These are phyloP conservation scores for Solidago caesia DNA, from an alignment of 129 eudicot genomes.

Conservation along the genomic window DNA sequence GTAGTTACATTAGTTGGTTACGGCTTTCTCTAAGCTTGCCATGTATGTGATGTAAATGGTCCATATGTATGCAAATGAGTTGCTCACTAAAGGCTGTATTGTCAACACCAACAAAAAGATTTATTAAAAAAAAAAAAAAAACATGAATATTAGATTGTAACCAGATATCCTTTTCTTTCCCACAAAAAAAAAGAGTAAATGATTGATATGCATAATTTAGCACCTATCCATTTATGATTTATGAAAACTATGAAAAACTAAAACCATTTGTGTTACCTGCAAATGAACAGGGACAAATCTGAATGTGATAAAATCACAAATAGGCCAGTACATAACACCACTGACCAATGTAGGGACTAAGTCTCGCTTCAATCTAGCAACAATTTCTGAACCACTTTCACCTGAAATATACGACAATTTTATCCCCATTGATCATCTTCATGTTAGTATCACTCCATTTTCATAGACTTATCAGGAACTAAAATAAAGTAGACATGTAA, in stretches of 20 bases:
- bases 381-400: constrained; percentile 64
- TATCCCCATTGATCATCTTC: too few relatives aligned
- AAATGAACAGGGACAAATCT: constrained; percentile 90
- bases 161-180: background rate
- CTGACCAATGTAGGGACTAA: constrained; percentile 73
- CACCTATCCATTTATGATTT: background rate
- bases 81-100: constrained; percentile 92
- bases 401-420: constrained; percentile 36
- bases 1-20: constrained; percentile 11
- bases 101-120: constrained; percentile 12
- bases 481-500: background rate
- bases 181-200: background rate
- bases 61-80: constrained; percentile 82
- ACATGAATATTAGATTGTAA: too few relatives aligned
- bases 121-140: background rate
- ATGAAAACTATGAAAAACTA: background rate
- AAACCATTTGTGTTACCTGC: constrained; percentile 48
- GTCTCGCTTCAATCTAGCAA: constrained; percentile 78
- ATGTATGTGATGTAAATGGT: constrained; percentile 82
- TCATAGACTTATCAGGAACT: too few relatives aligned
- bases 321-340: constrained; percentile 95
- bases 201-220: background rate
- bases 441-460: too few relatives aligned
- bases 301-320: constrained; percentile 94
- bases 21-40: constrained; percentile 80